Evolutionary conservation across 2,329 filamentous ascomycete genomes (phyloP).

Genomic region (Pestalotiopsis fici): DNA sequence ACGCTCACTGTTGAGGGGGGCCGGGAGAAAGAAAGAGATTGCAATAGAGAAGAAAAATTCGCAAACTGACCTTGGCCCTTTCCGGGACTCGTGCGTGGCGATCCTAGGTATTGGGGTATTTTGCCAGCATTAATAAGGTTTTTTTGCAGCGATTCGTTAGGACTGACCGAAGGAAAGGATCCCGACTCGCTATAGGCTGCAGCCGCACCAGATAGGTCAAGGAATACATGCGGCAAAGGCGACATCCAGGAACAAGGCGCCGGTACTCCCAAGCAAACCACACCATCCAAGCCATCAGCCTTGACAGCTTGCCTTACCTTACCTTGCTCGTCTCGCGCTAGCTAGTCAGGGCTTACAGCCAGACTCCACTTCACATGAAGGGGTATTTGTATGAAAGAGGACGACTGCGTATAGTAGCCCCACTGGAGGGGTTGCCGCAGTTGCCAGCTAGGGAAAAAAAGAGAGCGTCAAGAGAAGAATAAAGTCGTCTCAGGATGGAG

Average conservation of each 20-base stretch:
- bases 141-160: not conserved
- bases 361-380: slow-evolving; percentile 9
- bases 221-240: not conserved
- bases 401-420: slow-evolving; percentile 5
- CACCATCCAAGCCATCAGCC: not conserved
- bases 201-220: not conserved
- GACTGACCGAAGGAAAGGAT: not conserved
- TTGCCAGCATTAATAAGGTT: slow-evolving; percentile 3
- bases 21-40: not conserved
- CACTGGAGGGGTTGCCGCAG: slow-evolving; percentile 7
- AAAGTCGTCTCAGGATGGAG: not conserved
- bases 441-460: slow-evolving; percentile 3
- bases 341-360: slow-evolving; percentile 7
- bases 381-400: not conserved
- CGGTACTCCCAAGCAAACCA: not conserved
- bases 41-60: not conserved
- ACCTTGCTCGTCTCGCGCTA: slow-evolving; percentile 4
- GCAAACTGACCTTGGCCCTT: not conserved
- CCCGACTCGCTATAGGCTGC: not conserved
- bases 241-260: not conserved
- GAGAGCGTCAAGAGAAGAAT: not conserved
- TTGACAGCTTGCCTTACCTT: slow-evolving; percentile 5
- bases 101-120: not conserved
- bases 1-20: not conserved
- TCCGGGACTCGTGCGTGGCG: not conserved